phyloP scores from a whole-genome alignment of 2,329 filamentous ascomycete species.

The Trichoderma sp. region DNA sequence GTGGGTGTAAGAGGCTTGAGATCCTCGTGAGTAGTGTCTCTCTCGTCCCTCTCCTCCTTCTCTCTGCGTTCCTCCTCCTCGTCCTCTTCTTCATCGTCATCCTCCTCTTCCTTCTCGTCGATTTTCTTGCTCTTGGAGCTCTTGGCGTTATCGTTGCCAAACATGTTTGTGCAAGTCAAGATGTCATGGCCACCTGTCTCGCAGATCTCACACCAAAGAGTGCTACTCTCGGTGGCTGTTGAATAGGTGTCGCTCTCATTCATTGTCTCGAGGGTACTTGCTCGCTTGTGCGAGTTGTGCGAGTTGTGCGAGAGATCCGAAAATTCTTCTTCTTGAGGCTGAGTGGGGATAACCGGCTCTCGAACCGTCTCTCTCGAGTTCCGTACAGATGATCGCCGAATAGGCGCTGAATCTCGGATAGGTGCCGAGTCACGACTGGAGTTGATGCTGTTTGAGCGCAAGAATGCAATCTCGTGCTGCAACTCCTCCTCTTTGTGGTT shows the following conservation, averaged over 20 bases:
- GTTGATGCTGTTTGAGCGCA: slow-evolving; percentile 50
- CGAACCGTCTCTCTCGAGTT: slow-evolving; percentile 70
- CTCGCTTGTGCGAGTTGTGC: slow-evolving; percentile 55
- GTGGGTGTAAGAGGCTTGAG: slow-evolving; percentile 45
- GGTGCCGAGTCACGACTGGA: slow-evolving; percentile 35
- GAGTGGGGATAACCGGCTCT: slow-evolving; percentile 62
- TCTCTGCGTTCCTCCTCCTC: slow-evolving; percentile 30
- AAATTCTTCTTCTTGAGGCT: slow-evolving; percentile 49
- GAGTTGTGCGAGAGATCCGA: slow-evolving; percentile 51
- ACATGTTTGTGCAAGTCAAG: slow-evolving; percentile 90
- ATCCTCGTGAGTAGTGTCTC: slow-evolving; percentile 41
- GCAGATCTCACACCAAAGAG: slow-evolving; percentile 92
- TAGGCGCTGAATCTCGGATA: slow-evolving; percentile 49
- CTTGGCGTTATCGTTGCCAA: slow-evolving; percentile 52
- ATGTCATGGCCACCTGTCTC: slow-evolving; percentile 92
- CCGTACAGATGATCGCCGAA: slow-evolving; percentile 59
- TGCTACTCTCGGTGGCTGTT: slow-evolving; percentile 69
- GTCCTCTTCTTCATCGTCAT: slow-evolving; percentile 35
- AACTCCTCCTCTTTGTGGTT: slow-evolving; percentile 77
- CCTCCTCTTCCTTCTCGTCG: slow-evolving; percentile 2
- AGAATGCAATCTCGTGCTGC: slow-evolving; percentile 73
- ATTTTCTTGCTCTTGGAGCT: slow-evolving; percentile 27
- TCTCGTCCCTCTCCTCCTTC: slow-evolving; percentile 42
- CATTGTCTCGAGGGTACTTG: slow-evolving; percentile 65
- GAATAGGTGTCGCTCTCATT: slow-evolving; percentile 70